Conservation (phyloP, 2,329 filamentous ascomycete species). For the Fusarium sp. region DNA sequence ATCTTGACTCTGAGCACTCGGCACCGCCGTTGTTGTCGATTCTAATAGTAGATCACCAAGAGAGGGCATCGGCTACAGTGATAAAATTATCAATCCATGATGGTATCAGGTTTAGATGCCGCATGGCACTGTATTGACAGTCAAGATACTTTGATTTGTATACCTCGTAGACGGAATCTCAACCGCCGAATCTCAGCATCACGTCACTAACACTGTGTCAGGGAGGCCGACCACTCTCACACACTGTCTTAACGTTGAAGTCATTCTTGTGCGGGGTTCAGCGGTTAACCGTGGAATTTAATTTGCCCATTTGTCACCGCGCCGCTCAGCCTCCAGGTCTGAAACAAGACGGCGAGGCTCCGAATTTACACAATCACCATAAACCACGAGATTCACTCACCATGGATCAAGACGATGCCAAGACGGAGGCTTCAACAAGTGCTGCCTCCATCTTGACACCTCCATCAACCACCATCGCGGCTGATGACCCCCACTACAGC, state of each 20-base stretch:
- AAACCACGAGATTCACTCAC: not conserved
- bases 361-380: not conserved
- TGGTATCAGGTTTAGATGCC: not conserved
- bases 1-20: not conserved
- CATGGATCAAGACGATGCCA: not conserved
- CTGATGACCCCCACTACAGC: not conserved
- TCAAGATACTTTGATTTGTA: not conserved
- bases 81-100: not conserved
- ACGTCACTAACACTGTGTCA: not conserved
- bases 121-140: not conserved
- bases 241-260: not conserved
- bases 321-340: not conserved
- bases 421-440: not conserved
- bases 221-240: not conserved
- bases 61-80: not conserved
- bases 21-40: not conserved
- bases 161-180: not conserved
- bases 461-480: not conserved
- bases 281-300: not conserved
- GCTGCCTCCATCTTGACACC: not conserved
- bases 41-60: not conserved
- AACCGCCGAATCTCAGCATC: not conserved
- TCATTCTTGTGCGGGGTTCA: not conserved
- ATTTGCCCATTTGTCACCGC: not conserved
- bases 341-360: not conserved